Base-by-base conservation (phyloP, 371 early-diverging fungal species). In the Circinella minor region DNA sequence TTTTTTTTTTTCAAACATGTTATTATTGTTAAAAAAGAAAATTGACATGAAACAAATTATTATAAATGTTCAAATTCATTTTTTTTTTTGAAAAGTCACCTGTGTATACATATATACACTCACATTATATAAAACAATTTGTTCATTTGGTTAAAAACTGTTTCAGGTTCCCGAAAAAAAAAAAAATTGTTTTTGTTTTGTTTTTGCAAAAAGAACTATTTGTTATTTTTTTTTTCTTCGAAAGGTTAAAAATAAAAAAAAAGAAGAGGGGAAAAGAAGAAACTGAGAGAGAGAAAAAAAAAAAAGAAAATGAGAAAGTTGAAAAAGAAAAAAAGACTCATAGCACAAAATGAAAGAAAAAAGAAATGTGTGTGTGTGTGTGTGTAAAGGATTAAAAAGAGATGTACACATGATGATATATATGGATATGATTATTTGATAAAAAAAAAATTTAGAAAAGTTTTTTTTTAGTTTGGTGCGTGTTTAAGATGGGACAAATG, bases 401-500 rank as follows among this genome's bases (percentile, higher is more conserved):
- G 27, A 57, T 57, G 11, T 57, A 57, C 57, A 57, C 57, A 57
- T 57, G 57, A 34, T 11, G n/a, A 13, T 11, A 57, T 57, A 34
- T 10, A 27, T 27, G 27, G 27, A 13, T 8, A 57, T 27, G 57
- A 57, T 57, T 4, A 34, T 18, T 27, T n/a, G 15, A 5, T 1
- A 51, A n/a, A 51, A 51, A n/a, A 51, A 15, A n/a, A n/a, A n/a
- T n/a, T n/a, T 4, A 51, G 51, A 27, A 27, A 27, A 1, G 11
- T 4, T 27, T 11, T n/a, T 57, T 57, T 6, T 10, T 57, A 0
- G 7, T 57, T 57, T 57, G 57, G 14, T 10, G 20, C 6, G 6
- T 43, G 43, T 6, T 39, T 43, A 43, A 11, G 43, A 43, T 43
- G 43, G 2, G 27, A 27, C 27, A 27, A 27, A 27, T 27, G 27